Conservation (phyloP, 768 basidiomycete species). For the Phlebiopsis flavidoalba region DNA sequence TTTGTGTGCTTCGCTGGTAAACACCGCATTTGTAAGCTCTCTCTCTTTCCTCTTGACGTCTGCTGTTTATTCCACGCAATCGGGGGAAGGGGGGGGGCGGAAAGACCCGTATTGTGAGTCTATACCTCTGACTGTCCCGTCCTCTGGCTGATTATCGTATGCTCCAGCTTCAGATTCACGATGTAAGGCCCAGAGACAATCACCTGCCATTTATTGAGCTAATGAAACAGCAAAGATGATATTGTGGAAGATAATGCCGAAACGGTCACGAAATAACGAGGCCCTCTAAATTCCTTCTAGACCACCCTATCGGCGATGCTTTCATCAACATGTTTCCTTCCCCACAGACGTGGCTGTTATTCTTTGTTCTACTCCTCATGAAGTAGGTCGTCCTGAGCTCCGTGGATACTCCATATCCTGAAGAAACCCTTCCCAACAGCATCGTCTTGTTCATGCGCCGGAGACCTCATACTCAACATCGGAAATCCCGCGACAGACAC, state of each 20-base stretch:
- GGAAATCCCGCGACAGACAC: slow-evolving; percentile 62
- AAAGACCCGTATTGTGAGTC: slow-evolving; percentile 83
- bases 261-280: slow-evolving; percentile 58
- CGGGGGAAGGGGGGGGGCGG: too few relatives aligned
- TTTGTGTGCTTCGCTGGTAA: slow-evolving; percentile 87
- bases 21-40: slow-evolving; percentile 83
- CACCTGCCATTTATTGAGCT: background rate
- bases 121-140: too few relatives aligned
- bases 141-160: background rate
- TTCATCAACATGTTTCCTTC: slow-evolving; percentile 89
- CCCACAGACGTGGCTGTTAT: slow-evolving; percentile 90
- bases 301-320: slow-evolving; percentile 83
- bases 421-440: slow-evolving; percentile 46
- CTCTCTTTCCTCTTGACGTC: background rate
- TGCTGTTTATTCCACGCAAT: background rate
- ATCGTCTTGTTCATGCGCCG: slow-evolving; percentile 86
- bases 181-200: slow-evolving; percentile 49
- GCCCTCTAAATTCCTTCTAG: slow-evolving; percentile 88
- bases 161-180: slow-evolving; percentile 62
- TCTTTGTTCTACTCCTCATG: slow-evolving; percentile 59
- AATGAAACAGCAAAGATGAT: slow-evolving; percentile 51
- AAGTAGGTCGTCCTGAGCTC: slow-evolving; percentile 45
- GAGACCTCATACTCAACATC: slow-evolving; percentile 62
- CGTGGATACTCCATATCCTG: background rate
- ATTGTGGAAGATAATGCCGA: slow-evolving; percentile 57